These are phyloP conservation scores for Coffea canephora DNA, from an alignment of 257 asterid species.

Conservation along the genomic window DNA sequence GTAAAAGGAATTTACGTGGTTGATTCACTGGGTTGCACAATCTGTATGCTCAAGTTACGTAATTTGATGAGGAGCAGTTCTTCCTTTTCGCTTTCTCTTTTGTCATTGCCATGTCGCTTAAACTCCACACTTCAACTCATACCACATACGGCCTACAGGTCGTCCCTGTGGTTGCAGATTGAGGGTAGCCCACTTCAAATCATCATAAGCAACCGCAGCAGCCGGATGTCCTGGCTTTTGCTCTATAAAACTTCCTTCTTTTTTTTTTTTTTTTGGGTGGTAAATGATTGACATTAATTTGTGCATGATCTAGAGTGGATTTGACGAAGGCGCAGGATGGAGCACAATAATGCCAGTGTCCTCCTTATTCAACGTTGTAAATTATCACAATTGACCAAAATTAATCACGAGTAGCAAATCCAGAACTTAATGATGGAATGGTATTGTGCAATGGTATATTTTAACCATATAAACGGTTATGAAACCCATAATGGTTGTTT, in stretches of 20 bases:
- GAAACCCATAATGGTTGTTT: no score
- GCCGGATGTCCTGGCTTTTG: slow-evolving; percentile 10
- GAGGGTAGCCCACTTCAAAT: not conserved
- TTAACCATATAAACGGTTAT: no score
- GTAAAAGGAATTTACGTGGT: no score
- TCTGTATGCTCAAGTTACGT: no score
- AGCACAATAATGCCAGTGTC: slow-evolving; percentile 1
- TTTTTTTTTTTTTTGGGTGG: not conserved
- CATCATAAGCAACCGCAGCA: not conserved
- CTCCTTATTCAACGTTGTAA: not conserved
- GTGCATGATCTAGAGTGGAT: not conserved
- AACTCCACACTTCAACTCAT: no score
- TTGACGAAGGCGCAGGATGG: not conserved
- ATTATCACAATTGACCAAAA: slow-evolving; percentile 20
- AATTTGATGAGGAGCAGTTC: no score
- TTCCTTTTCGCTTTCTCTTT: no score
- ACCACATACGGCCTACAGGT: no score
- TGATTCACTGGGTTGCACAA: no score
- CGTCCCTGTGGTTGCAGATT: not conserved
- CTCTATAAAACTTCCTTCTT: not conserved
- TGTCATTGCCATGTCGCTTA: no score
- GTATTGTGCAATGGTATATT: no score
- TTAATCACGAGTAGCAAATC: slow-evolving; percentile 1
- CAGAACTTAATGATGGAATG: not conserved
- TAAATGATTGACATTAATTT: not conserved